Evolutionary conservation across 345 rosid genomes (phyloP).

Genomic region (Citrus cavaleriei): DNA sequence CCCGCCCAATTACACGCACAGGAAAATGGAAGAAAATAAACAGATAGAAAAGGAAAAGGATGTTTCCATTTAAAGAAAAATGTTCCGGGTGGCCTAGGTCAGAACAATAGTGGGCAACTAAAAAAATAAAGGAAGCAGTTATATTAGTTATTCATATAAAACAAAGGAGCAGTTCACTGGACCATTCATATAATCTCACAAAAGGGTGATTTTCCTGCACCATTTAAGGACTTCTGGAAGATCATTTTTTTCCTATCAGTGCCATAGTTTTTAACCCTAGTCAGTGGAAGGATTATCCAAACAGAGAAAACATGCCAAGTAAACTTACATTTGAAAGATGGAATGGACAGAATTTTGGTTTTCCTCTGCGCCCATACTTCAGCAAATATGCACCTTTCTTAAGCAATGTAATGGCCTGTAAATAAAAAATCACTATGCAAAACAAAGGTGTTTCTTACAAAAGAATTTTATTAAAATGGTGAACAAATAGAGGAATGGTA

Average conservation of each 20-base stretch:
- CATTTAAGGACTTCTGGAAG: neutral
- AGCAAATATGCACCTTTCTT: constrained; percentile 83
- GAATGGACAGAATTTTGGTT: constrained; percentile 89
- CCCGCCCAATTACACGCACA: neutral
- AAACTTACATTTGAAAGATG: constrained; percentile 67
- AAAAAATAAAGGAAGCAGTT: neutral
- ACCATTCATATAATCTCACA: neutral
- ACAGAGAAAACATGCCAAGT: neutral
- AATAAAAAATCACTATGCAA: neutral
- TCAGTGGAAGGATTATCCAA: neutral
- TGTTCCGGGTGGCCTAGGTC: neutral
- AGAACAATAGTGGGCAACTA: neutral
- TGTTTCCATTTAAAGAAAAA: neutral
- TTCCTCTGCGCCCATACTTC: constrained; percentile 88
- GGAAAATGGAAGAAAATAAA: neutral
- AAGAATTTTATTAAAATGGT: neutral
- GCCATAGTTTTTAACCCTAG: neutral
- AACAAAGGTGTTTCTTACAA: neutral
- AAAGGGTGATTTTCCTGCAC: neutral
- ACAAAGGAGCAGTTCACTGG: neutral
- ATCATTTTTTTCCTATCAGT: neutral
- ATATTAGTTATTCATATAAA: neutral
- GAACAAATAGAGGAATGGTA: neutral
- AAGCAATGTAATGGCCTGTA: constrained; percentile 73
- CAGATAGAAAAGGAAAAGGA: neutral